Conservation (phyloP, 352 stramenopile genomes). For the Globisporangium parvum region DNA sequence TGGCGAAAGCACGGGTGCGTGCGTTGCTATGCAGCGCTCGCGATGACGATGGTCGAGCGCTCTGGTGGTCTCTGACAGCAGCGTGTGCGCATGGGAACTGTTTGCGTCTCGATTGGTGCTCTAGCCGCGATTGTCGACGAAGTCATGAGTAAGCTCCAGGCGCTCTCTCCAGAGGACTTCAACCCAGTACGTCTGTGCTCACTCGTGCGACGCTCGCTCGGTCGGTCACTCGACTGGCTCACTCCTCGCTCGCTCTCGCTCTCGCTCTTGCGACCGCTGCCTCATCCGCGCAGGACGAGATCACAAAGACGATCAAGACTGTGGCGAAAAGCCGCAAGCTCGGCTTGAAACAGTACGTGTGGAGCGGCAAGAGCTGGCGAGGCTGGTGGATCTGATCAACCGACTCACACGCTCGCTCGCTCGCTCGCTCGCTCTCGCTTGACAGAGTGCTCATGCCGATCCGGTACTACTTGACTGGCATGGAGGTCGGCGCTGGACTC, state of each 20-base stretch:
- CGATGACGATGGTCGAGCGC: conserved; percentile 3
- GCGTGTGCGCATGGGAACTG: not conserved
- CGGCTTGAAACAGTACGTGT: conserved; percentile 69
- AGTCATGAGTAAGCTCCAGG: conserved; percentile 33
- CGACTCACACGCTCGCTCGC: not conserved
- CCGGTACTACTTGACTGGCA: conserved; percentile 81
- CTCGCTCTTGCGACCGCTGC: not conserved
- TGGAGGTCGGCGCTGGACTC: conserved; percentile 79
- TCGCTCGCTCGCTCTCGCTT: conserved; percentile 2
- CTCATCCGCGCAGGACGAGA: conserved; percentile 40
- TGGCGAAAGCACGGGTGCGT: conserved; percentile 40
- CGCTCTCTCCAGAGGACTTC: conserved; percentile 61
- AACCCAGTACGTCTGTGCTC: conserved; percentile 29
- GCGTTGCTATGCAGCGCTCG: conserved; percentile 2
- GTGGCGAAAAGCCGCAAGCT: conserved; percentile 74
- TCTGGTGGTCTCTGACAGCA: not conserved
- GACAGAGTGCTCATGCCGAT: conserved; percentile 82
- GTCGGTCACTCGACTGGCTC: not conserved
- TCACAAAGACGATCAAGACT: conserved; percentile 72
- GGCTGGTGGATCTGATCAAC: not conserved
- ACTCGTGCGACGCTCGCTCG: too few relatives aligned
- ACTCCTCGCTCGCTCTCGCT: not conserved
- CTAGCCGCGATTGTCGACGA: conserved; percentile 47
- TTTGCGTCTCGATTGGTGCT: not conserved
- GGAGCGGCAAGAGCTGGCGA: not conserved